Evolutionary conservation across 345 rosid genomes (phyloP).

Genomic region (Clarkia xantiana): DNA sequence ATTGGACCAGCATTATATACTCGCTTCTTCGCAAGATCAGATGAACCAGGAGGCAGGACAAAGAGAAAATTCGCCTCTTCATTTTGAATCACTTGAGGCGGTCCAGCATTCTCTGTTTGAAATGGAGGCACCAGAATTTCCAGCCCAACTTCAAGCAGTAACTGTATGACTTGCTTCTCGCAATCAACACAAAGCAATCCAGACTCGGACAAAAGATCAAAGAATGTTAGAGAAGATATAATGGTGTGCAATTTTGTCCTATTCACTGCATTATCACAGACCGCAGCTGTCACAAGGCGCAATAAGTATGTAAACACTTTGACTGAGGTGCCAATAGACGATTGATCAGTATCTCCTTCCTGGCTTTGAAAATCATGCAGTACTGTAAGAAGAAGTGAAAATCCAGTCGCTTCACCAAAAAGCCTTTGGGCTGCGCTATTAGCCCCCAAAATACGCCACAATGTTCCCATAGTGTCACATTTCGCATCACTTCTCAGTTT

Average conservation of each 20-base stretch:
- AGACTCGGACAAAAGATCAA: slow-evolving; percentile 82
- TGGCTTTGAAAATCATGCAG: slow-evolving; percentile 84
- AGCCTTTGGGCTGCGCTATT: slow-evolving; percentile 75
- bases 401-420: slow-evolving; percentile 96
- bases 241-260: slow-evolving; percentile 72
- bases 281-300: slow-evolving; percentile 87
- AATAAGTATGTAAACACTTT: slow-evolving; percentile 73
- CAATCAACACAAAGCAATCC: slow-evolving; percentile 84
- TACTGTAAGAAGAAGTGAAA: slow-evolving; percentile 84
- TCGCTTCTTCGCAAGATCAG: slow-evolving; percentile 67
- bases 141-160: slow-evolving; percentile 85
- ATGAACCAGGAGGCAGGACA: slow-evolving; percentile 42
- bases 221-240: slow-evolving; percentile 80
- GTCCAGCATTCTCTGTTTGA: slow-evolving; percentile 33
- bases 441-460: slow-evolving; percentile 89
- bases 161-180: slow-evolving; percentile 92
- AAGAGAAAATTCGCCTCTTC: slow-evolving; percentile 38
- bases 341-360: slow-evolving; percentile 39
- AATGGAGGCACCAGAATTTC: slow-evolving; percentile 90
- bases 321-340: slow-evolving; percentile 33
- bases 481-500: slow-evolving; percentile 78
- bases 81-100: slow-evolving; percentile 29
- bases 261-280: slow-evolving; percentile 61
- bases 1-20: slow-evolving; percentile 86
- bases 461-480: slow-evolving; percentile 93